Evolutionary conservation across 805 yeast genomes (phyloP).

Genomic region (Schizosaccharomyces lindneri): DNA sequence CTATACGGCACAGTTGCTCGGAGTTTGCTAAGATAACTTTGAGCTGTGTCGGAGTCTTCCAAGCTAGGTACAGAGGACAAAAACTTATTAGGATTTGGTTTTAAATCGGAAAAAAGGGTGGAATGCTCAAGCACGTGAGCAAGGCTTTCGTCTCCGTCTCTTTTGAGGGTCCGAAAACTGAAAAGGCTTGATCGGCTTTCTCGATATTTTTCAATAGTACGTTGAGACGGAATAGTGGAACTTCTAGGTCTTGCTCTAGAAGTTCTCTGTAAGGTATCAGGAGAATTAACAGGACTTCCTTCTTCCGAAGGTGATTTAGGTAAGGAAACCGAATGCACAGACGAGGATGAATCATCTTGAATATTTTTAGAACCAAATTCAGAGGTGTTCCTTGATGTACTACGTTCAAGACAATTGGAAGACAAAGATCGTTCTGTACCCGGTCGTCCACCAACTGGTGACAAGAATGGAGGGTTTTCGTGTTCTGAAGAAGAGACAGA

Average conservation of each 20-base stretch:
- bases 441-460: too few species aligned
- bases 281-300: too few species aligned
- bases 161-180: neutral
- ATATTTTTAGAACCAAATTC: too few species aligned
- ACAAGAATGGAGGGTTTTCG: too few species aligned
- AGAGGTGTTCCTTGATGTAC: too few species aligned
- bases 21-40: conserved; percentile 14
- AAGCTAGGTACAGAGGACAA: neutral
- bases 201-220: neutral
- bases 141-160: neutral
- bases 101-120: neutral
- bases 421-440: too few species aligned
- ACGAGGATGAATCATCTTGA: too few species aligned
- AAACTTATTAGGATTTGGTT: neutral
- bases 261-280: neutral
- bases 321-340: too few species aligned
- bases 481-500: too few species aligned
- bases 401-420: too few species aligned
- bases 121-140: neutral
- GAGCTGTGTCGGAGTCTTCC: conserved; percentile 13
- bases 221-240: neutral
- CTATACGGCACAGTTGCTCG: conserved; percentile 6
- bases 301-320: too few species aligned
- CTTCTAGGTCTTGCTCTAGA: neutral
- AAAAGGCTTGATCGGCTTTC: neutral